Conservation (phyloP, 2,329 filamentous ascomycete species). For the Xylaria digitata region DNA sequence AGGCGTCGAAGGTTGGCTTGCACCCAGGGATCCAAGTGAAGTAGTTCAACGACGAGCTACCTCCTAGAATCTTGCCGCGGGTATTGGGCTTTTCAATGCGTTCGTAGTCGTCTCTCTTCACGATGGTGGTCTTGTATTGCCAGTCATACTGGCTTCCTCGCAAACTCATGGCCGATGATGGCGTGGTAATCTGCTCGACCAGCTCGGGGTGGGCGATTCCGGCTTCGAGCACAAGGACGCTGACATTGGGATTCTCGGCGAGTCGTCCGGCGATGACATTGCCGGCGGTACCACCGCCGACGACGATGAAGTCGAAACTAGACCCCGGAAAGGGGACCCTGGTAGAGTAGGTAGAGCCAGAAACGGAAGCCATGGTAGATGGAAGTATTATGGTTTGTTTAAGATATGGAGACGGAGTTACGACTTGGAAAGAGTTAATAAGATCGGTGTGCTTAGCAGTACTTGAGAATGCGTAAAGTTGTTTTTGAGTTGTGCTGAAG, state of each 20-base stretch:
- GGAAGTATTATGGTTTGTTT: background rate
- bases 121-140: constrained; percentile 71
- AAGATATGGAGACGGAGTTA: background rate
- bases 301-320: constrained; percentile 30
- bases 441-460: background rate
- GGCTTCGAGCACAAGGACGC: constrained; percentile 61
- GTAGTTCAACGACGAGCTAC: constrained; percentile 70
- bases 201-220: constrained; percentile 61
- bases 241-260: constrained; percentile 61
- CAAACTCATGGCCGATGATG: constrained; percentile 63
- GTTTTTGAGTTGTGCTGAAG: background rate
- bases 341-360: background rate
- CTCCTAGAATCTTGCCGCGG: constrained; percentile 68
- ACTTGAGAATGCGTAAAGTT: background rate
- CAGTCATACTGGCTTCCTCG: constrained; percentile 68
- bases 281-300: constrained; percentile 59
- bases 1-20: constrained; percentile 71
- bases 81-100: constrained; percentile 73
- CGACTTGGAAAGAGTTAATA: background rate
- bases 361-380: constrained; percentile 17
- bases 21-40: constrained; percentile 72
- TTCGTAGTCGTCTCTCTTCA: constrained; percentile 68
- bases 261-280: constrained; percentile 62
- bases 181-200: constrained; percentile 64
- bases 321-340: constrained; percentile 19